These are phyloP conservation scores for Madurella mycetomatis DNA, from an alignment of 2,329 filamentous ascomycete species.

Conservation along the genomic window DNA sequence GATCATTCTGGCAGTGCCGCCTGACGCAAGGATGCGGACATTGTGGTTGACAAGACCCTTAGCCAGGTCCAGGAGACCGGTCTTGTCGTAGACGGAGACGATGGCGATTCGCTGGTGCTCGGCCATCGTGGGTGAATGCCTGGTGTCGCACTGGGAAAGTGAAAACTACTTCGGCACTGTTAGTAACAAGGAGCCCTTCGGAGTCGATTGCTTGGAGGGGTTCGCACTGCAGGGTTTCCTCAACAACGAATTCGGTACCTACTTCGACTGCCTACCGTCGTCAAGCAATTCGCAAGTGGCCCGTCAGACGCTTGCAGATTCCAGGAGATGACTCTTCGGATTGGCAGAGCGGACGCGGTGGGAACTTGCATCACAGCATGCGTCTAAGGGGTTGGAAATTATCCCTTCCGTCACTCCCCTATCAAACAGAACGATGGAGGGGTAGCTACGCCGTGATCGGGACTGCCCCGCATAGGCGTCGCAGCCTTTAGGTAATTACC, in stretches of 20 bases:
- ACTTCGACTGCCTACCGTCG: not conserved
- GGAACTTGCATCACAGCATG: constrained; percentile 2
- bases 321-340: not conserved
- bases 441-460: constrained; percentile 17
- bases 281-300: not conserved
- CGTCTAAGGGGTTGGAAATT: constrained; percentile 13
- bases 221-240: constrained; percentile 3
- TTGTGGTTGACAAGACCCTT: constrained; percentile 85
- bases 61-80: constrained; percentile 84
- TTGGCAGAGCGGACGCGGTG: not conserved
- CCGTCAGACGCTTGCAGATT: not conserved
- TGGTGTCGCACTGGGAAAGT: constrained; percentile 13
- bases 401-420: constrained; percentile 5
- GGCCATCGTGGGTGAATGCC: constrained; percentile 29
- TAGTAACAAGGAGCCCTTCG: not conserved
- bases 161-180: constrained; percentile 2
- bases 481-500: not conserved
- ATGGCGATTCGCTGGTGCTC: constrained; percentile 67
- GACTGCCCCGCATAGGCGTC: constrained; percentile 2
- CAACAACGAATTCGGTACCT: not conserved
- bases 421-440: constrained; percentile 1
- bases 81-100: constrained; percentile 98
- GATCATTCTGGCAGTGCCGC: constrained; percentile 93
- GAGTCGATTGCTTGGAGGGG: not conserved
- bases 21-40: constrained; percentile 89